A percentile compares a stretch with the other conserved stretches of the same genome.
Conservation (phyloP, 345 rosid species). For the Aethionema arabicum region DNA sequence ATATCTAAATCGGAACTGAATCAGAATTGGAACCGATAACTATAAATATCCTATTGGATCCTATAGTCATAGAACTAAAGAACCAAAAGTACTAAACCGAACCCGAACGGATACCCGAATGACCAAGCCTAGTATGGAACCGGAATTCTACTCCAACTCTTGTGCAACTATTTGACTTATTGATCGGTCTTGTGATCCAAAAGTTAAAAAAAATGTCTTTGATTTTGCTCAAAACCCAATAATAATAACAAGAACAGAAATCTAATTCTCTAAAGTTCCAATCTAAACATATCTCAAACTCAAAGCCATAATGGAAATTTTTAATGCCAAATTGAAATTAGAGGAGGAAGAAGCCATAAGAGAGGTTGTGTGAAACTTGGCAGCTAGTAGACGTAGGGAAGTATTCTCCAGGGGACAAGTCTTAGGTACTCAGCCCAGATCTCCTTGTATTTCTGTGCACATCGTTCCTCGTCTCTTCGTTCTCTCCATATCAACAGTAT, state of each 20-base stretch:
- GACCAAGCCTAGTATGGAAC: no score
- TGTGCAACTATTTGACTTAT: no score
- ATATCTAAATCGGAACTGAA: no score
- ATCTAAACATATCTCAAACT: constrained; percentile 19
- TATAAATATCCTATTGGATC: no score
- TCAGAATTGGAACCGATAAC: no score
- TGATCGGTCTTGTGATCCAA: no score
- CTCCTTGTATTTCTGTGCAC: constrained; percentile 87
- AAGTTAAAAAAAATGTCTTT: no score
- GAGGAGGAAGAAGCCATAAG: constrained; percentile 1
- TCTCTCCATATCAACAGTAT: constrained; percentile 91
- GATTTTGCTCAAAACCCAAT: no score
- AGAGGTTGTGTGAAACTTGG: constrained; percentile 7
- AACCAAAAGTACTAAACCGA: no score
- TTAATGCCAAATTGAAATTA: constrained; percentile 21
- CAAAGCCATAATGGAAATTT: constrained; percentile 23
- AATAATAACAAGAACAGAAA: background rate
- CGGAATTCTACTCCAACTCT: no score
- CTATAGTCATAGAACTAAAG: no score
- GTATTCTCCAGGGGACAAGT: constrained; percentile 88
- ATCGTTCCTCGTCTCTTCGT: constrained; percentile 78
- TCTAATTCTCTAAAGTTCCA: constrained; percentile 5
- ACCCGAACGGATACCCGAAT: no score
- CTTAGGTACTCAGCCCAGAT: constrained; percentile 76
- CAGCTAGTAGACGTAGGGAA: constrained; percentile 67